Percentiles rank a stretch among this genome's conserved stretches.
phyloP scores from a whole-genome alignment of 2,329 filamentous ascomycete species.

The Epichloe aotearoae region DNA sequence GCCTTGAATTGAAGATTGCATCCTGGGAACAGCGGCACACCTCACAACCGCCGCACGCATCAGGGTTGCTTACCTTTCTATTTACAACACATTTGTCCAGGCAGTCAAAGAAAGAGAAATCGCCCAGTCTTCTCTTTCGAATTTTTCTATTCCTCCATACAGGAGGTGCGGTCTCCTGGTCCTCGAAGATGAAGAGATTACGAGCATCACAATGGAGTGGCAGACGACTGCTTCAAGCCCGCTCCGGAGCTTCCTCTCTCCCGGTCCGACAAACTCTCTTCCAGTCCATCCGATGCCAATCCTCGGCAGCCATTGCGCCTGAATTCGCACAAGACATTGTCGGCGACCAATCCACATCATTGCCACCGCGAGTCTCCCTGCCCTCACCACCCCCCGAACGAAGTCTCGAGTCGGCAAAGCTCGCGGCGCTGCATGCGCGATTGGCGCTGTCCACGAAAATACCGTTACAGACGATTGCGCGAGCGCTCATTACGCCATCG shows the following conservation, averaged over 20 bases:
- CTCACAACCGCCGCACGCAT: not conserved
- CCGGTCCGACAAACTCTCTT: constrained; percentile 15
- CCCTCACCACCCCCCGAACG: constrained; percentile 62
- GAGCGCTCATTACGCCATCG: constrained; percentile 72
- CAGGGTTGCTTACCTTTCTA: not conserved
- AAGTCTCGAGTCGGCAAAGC: constrained; percentile 67
- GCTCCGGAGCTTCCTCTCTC: constrained; percentile 13
- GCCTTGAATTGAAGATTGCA: not conserved
- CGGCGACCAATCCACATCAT: constrained; percentile 9
- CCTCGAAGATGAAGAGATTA: constrained; percentile 27
- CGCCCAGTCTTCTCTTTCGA: not conserved
- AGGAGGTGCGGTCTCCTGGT: not conserved
- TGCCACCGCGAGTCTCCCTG: constrained; percentile 23
- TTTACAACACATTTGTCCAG: not conserved
- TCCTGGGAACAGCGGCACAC: not conserved
- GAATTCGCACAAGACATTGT: constrained; percentile 10
- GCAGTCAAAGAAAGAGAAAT: not conserved
- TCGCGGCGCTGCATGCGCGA: constrained; percentile 83
- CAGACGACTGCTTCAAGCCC: constrained; percentile 26
- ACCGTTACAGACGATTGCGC: constrained; percentile 73
- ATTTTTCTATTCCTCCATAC: not conserved
- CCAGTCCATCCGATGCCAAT: constrained; percentile 18
- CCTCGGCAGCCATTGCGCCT: constrained; percentile 17
- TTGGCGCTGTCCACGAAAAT: constrained; percentile 70
- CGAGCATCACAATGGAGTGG: constrained; percentile 26